These are phyloP conservation scores for Eucalyptus paniculata DNA, from an alignment of 345 rosid genomes.

Conservation along the genomic window DNA sequence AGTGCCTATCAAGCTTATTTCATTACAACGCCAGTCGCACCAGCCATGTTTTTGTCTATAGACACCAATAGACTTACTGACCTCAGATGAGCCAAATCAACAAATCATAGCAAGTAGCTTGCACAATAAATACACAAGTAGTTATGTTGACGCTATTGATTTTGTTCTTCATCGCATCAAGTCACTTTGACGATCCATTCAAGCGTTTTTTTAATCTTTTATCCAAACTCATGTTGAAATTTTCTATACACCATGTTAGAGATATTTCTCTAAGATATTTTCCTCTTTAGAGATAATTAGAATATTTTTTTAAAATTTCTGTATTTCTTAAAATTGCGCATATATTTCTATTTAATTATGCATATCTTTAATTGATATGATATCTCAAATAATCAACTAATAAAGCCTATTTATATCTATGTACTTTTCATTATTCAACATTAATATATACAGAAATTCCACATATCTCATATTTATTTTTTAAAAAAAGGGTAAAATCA, in stretches of 20 bases:
- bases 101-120: background rate
- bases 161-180: background rate
- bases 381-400: background rate
- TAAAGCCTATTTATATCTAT: background rate
- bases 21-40: fast-evolving
- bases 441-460: background rate
- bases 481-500: background rate
- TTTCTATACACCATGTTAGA: background rate
- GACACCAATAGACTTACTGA: background rate
- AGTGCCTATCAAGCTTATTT: fast-evolving
- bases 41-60: background rate
- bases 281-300: background rate
- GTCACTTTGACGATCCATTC: background rate
- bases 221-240: background rate
- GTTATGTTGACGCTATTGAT: background rate
- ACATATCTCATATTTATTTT: background rate
- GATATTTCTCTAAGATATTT: background rate
- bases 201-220: background rate
- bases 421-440: background rate
- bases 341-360: background rate
- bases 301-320: fast-evolving
- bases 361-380: background rate
- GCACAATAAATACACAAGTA: background rate
- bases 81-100: background rate
- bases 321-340: fast-evolving